phyloP scores from a whole-genome alignment of 2,329 filamentous ascomycete genomes.

The Aspergillus puulaauensis region DNA sequence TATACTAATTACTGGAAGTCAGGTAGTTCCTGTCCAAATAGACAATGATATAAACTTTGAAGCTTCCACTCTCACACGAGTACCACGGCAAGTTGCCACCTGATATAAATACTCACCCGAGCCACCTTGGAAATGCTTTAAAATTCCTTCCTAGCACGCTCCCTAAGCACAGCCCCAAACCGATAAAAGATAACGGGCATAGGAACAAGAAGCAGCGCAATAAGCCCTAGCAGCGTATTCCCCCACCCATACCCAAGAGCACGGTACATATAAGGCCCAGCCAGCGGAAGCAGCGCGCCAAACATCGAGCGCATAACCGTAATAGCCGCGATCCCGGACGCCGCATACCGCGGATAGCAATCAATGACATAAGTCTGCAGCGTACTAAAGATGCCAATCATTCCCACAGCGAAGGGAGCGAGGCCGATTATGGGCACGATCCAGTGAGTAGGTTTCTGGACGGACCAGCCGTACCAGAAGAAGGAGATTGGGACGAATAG shows the following conservation, averaged over 20 bases:
- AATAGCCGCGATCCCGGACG: conserved; percentile 61
- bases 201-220: too few species aligned
- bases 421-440: conserved; percentile 59
- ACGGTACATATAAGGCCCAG: conserved; percentile 59
- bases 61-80: too few species aligned
- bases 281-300: conserved; percentile 58
- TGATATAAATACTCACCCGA: too few species aligned
- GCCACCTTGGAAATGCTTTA: too few species aligned
- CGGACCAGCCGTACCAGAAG: conserved; percentile 45
- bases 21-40: too few species aligned
- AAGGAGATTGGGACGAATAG: conserved; percentile 51
- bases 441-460: conserved; percentile 52
- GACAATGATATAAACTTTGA: too few species aligned
- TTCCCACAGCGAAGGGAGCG: conserved; percentile 31
- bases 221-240: conserved; percentile 46
- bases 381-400: conserved; percentile 45
- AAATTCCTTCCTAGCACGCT: too few species aligned
- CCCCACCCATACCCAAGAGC: conserved; percentile 60
- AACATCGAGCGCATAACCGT: conserved; percentile 38
- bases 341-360: conserved; percentile 58
- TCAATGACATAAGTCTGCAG: conserved; percentile 66
- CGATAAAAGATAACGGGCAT: too few species aligned
- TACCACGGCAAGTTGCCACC: too few species aligned
- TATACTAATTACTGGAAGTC: too few species aligned
- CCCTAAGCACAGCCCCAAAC: too few species aligned